Evolutionary conservation across 2,329 filamentous ascomycete genomes (phyloP).

Genomic region (Ophiobolus disseminans): DNA sequence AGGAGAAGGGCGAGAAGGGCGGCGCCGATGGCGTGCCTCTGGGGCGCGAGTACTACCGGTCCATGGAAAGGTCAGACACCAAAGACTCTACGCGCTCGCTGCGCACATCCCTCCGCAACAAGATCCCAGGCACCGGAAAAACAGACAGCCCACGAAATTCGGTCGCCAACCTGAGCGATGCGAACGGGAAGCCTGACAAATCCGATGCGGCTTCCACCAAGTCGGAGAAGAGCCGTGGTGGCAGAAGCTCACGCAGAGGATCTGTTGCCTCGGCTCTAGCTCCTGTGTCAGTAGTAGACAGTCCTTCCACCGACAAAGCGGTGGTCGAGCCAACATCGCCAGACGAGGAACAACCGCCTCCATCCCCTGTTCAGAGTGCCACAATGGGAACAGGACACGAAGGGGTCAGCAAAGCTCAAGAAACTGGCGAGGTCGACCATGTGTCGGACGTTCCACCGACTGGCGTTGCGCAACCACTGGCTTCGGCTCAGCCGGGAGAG

Average conservation of each 20-base stretch:
- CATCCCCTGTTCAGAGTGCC: constrained; percentile 84
- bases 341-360: constrained; percentile 63
- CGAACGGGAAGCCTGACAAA: constrained; percentile 66
- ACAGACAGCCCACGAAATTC: constrained; percentile 85
- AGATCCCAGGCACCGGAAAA: constrained; percentile 78
- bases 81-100: constrained; percentile 90
- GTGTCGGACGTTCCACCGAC: constrained; percentile 90
- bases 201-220: constrained; percentile 77
- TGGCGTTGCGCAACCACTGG: constrained; percentile 62
- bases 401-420: constrained; percentile 80
- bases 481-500: constrained; percentile 75
- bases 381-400: constrained; percentile 76
- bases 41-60: constrained; percentile 77
- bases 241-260: constrained; percentile 43
- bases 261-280: constrained; percentile 45
- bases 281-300: constrained; percentile 55
- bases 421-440: constrained; percentile 88
- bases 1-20: constrained; percentile 54
- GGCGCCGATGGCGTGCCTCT: constrained; percentile 65
- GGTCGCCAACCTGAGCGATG: constrained; percentile 60
- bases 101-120: constrained; percentile 79
- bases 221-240: constrained; percentile 67
- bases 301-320: constrained; percentile 41
- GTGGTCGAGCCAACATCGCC: constrained; percentile 42
- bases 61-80: constrained; percentile 90